Evolutionary conservation across 805 yeast genomes (phyloP).

Genomic region (Yarrowia keelungensis): DNA sequence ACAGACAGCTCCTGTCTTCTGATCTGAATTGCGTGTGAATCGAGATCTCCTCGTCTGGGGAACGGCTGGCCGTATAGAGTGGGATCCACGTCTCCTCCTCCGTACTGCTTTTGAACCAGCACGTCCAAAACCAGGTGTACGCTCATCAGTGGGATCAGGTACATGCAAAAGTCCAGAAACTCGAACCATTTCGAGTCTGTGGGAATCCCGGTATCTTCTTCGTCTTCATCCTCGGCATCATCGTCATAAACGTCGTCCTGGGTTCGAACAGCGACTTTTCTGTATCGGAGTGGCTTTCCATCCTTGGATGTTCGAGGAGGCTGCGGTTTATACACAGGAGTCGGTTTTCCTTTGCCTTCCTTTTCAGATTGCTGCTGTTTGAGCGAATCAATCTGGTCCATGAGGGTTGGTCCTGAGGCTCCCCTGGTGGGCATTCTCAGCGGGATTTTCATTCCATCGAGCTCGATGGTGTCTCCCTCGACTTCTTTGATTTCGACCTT

Average conservation of each 20-base stretch:
- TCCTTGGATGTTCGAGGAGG: slow-evolving; percentile 15
- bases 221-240: slow-evolving; percentile 15
- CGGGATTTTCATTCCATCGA: slow-evolving; percentile 27
- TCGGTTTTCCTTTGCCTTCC: slow-evolving; percentile 16
- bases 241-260: slow-evolving; percentile 8
- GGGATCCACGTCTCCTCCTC: slow-evolving; percentile 43
- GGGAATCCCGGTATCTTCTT: slow-evolving; percentile 21
- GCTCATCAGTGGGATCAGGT: slow-evolving; percentile 48
- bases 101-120: slow-evolving; percentile 51
- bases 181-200: slow-evolving; percentile 46
- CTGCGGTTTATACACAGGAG: slow-evolving; percentile 12
- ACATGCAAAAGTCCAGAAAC: slow-evolving; percentile 46
- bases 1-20: slow-evolving; percentile 35
- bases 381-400: slow-evolving; percentile 11
- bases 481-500: slow-evolving; percentile 34
- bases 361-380: slow-evolving; percentile 10
- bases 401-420: slow-evolving; percentile 25
- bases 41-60: slow-evolving; percentile 35
- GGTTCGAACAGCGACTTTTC: slow-evolving; percentile 14
- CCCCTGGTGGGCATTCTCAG: slow-evolving; percentile 20
- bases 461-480: slow-evolving; percentile 17
- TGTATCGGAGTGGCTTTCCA: slow-evolving; percentile 15
- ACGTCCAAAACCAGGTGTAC: slow-evolving; percentile 50
- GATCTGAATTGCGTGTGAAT: slow-evolving; percentile 8
- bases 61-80: slow-evolving; percentile 10